Percentiles rank a stretch among this genome's conserved stretches.
Evolutionary conservation across 2,329 filamentous ascomycete genomes (phyloP).

Genomic region (Cryphonectria carpinicola): DNA sequence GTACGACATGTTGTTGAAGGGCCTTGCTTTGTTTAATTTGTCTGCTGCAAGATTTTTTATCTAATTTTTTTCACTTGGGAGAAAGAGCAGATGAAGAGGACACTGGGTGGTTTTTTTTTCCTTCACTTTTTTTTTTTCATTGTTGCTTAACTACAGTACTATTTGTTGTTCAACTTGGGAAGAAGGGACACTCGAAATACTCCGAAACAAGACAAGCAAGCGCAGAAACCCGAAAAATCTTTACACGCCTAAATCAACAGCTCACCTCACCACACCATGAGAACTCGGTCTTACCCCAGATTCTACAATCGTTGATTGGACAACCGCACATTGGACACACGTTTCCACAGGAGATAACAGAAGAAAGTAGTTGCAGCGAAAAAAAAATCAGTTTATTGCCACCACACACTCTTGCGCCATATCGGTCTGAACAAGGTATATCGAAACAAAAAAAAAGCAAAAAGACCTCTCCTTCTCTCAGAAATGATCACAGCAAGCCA

Average conservation of each 20-base stretch:
- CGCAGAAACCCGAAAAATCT: background rate
- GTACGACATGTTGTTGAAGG: background rate
- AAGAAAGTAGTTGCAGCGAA: background rate
- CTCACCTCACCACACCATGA: background rate
- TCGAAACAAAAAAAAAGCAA: background rate
- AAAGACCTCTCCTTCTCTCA: background rate
- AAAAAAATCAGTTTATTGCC: conserved; percentile 11
- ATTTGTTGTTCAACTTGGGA: background rate
- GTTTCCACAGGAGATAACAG: background rate
- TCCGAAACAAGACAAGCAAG: background rate
- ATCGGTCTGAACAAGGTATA: conserved; percentile 4
- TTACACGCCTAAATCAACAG: background rate
- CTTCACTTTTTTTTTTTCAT: background rate
- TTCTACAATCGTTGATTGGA: background rate
- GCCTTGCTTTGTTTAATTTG: background rate
- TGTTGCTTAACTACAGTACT: background rate
- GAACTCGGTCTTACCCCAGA: background rate
- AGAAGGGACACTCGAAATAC: background rate
- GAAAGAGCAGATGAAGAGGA: background rate
- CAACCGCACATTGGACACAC: background rate
- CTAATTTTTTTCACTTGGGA: too few species aligned
- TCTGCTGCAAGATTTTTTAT: background rate
- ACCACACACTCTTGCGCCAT: background rate
- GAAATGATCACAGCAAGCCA: conserved; percentile 5
- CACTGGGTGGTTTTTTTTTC: background rate